phyloP scores from a whole-genome alignment of 176 grass and related monocot genomes.

The Olyra latifolia region DNA sequence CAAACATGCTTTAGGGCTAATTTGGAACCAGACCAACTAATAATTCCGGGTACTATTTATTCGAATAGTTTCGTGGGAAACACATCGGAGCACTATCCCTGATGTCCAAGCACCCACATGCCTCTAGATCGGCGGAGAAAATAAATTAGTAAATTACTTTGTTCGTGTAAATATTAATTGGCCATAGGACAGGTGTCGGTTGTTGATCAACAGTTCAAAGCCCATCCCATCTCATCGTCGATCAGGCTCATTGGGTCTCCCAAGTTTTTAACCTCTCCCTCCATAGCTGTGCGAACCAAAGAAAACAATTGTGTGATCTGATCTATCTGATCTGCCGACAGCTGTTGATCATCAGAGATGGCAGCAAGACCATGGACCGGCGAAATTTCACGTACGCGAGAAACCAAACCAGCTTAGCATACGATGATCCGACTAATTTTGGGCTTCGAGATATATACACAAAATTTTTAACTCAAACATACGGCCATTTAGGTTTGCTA shows the following conservation, averaged over 20 bases:
- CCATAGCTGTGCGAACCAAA: conserved; percentile 2
- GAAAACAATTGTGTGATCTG: background rate
- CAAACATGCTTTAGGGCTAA: background rate
- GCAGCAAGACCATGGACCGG: background rate
- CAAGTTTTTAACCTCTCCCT: background rate
- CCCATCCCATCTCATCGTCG: background rate
- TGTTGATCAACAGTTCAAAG: background rate
- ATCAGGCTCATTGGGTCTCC: background rate
- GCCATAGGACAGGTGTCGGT: background rate
- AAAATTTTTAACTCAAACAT: too few relatives aligned
- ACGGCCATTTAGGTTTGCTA: too few relatives aligned
- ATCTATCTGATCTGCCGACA: conserved; percentile 19
- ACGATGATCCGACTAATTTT: too few relatives aligned
- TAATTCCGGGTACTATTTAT: background rate
- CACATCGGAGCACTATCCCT: background rate
- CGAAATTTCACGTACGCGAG: background rate
- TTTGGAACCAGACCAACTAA: background rate
- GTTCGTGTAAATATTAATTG: background rate
- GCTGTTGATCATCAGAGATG: conserved; percentile 15
- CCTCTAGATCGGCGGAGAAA: background rate
- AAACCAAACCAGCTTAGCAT: background rate
- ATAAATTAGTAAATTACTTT: background rate
- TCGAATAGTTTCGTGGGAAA: background rate
- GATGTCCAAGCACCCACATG: background rate
- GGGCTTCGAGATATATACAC: too few relatives aligned